Percentiles rank a stretch among this genome's conserved stretches.
Conservation (phyloP, 2,329 filamentous ascomycete genomes). For the Diaporthe citrichinensis region DNA sequence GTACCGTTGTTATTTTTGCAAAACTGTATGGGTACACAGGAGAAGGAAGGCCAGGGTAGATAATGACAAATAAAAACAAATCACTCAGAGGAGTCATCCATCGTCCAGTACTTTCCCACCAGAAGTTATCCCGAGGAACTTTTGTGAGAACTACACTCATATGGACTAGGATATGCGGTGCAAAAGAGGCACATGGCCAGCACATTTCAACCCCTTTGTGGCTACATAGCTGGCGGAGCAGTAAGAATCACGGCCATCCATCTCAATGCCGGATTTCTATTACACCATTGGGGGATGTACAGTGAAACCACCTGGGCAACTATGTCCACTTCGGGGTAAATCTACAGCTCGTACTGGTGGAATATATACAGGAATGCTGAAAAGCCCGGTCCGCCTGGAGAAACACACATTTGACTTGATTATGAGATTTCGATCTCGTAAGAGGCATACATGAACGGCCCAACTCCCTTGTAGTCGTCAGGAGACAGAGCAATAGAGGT, state of each 20-base stretch:
- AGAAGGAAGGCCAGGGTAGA: too few relatives aligned
- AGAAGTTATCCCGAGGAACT: background rate
- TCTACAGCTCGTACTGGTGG: slow-evolving; percentile 6
- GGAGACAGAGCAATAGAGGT: slow-evolving; percentile 50
- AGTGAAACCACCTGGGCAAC: background rate
- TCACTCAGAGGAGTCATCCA: too few relatives aligned
- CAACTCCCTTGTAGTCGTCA: slow-evolving; percentile 51
- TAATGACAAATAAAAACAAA: too few relatives aligned
- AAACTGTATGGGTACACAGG: too few relatives aligned
- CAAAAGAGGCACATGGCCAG: background rate
- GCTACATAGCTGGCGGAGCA: background rate
- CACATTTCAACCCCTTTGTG: background rate
- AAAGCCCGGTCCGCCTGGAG: background rate
- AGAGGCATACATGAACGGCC: slow-evolving; percentile 51
- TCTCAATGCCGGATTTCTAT: background rate
- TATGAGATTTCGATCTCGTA: slow-evolving; percentile 45
- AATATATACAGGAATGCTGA: slow-evolving; percentile 24
- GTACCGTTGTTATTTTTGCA: too few relatives aligned
- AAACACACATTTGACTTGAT: background rate
- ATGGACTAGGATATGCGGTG: background rate
- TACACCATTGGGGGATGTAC: background rate
- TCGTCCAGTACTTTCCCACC: too few relatives aligned
- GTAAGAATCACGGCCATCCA: background rate
- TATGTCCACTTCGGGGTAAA: background rate
- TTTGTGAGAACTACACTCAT: background rate